These are phyloP conservation scores for Yarrowia deformans DNA, from an alignment of 805 yeast genomes.

Conservation along the genomic window DNA sequence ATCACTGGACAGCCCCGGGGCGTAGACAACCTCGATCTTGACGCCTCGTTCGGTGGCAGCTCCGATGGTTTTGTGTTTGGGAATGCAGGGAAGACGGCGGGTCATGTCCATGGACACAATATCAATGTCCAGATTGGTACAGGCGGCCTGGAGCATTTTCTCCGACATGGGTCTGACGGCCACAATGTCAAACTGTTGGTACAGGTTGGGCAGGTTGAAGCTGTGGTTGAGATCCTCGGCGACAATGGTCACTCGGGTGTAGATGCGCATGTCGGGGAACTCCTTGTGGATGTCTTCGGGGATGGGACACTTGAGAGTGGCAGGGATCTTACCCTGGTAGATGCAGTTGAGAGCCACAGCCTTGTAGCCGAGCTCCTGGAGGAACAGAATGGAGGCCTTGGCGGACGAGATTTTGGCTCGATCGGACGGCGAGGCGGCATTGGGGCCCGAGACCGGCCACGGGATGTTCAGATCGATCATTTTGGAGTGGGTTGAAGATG, in stretches of 20 bases:
- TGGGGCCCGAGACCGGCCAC: constrained; percentile 32
- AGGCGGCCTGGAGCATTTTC: constrained; percentile 75
- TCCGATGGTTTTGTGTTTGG: constrained; percentile 84
- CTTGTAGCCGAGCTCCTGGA: constrained; percentile 61
- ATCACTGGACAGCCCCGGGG: constrained; percentile 42
- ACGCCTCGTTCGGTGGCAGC: constrained; percentile 85
- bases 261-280: constrained; percentile 58
- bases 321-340: constrained; percentile 45
- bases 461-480: constrained; percentile 39
- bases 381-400: constrained; percentile 21
- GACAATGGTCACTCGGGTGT: constrained; percentile 75
- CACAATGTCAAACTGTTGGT: constrained; percentile 72
- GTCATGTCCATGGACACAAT: constrained; percentile 74
- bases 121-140: constrained; percentile 81
- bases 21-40: constrained; percentile 78
- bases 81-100: constrained; percentile 71
- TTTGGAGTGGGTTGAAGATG: background rate
- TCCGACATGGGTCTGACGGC: constrained; percentile 85
- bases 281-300: constrained; percentile 49
- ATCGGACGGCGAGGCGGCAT: constrained; percentile 20
- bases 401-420: constrained; percentile 14
- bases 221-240: constrained; percentile 81
- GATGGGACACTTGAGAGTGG: constrained; percentile 52
- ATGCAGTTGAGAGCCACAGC: constrained; percentile 75
- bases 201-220: constrained; percentile 59